phyloP scores from a whole-genome alignment of 495 filamentous ascomycete genomes.

The Aspergillus avenaceus region DNA sequence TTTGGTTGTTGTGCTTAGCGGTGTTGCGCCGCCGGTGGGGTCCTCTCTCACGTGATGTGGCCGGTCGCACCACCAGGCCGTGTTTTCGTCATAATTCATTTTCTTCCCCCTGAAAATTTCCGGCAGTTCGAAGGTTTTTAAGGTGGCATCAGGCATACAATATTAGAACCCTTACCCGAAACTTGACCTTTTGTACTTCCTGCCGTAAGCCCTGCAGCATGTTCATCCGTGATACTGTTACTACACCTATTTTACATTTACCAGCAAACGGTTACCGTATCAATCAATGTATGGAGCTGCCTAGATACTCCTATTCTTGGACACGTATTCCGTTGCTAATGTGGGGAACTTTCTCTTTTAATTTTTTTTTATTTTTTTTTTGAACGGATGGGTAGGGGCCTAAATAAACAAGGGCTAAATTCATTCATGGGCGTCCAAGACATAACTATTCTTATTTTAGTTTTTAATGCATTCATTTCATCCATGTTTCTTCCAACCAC shows the following conservation, averaged over 20 bases:
- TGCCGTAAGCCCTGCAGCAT: too few species aligned
- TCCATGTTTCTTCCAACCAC: neutral
- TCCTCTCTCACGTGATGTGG: conserved; percentile 30
- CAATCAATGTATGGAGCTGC: neutral
- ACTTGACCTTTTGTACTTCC: too few species aligned
- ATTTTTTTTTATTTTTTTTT: too few species aligned
- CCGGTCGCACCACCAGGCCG: conserved; percentile 20
- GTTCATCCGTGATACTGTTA: neutral
- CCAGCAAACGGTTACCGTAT: too few species aligned
- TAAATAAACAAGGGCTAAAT: neutral
- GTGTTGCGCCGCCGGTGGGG: conserved; percentile 37
- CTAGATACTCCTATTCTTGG: neutral
- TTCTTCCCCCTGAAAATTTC: conserved; percentile 18
- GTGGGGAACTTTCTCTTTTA: conserved; percentile 2
- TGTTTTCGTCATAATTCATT: conserved; percentile 1
- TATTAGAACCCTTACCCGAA: too few species aligned
- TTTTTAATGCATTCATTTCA: neutral
- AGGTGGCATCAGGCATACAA: too few species aligned
- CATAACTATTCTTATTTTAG: neutral
- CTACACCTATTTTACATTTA: neutral
- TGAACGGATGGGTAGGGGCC: neutral
- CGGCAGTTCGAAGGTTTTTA: conserved; percentile 1
- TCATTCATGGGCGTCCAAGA: too few species aligned
- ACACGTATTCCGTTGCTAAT: neutral
- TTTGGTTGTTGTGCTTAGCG: conserved; percentile 35